A percentile compares a stretch with the other conserved stretches of the same genome.
Conservation (phyloP, 345 rosid species). For the Eucalyptus melliodora region DNA sequence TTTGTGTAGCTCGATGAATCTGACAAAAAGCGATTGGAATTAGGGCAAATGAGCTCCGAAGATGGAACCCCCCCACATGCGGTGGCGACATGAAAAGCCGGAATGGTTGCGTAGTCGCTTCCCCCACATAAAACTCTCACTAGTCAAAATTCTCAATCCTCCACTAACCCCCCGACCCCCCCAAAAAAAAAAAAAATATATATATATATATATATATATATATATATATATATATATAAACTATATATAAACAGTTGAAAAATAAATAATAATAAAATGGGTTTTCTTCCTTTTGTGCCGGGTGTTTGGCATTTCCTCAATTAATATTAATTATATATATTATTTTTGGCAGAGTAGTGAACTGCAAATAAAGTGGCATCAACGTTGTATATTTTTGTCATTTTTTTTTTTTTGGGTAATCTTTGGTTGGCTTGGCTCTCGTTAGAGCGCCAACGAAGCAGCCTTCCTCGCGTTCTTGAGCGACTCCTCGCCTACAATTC, state of each 20-base stretch:
- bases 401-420: not conserved
- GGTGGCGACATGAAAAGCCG: not conserved
- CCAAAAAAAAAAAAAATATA: not conserved
- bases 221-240: too few species aligned
- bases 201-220: too few species aligned
- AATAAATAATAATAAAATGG: not conserved
- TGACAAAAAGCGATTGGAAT: not conserved
- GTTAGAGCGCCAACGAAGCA: not conserved
- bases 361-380: not conserved
- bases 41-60: not conserved
- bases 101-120: not conserved
- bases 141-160: not conserved
- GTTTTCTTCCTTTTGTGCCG: not conserved
- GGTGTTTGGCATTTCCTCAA: not conserved
- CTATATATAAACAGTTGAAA: not conserved
- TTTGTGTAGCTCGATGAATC: not conserved
- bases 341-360: not conserved
- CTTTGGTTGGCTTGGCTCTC: not conserved
- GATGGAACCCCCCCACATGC: not conserved
- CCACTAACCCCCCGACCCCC: not conserved
- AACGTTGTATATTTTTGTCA: not conserved
- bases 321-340: not conserved
- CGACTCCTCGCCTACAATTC: not conserved
- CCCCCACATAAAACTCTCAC: not conserved
- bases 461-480: not conserved